phyloP scores from a whole-genome alignment of 2,329 filamentous ascomycete species.

The Pseudocercospora macadamiae region DNA sequence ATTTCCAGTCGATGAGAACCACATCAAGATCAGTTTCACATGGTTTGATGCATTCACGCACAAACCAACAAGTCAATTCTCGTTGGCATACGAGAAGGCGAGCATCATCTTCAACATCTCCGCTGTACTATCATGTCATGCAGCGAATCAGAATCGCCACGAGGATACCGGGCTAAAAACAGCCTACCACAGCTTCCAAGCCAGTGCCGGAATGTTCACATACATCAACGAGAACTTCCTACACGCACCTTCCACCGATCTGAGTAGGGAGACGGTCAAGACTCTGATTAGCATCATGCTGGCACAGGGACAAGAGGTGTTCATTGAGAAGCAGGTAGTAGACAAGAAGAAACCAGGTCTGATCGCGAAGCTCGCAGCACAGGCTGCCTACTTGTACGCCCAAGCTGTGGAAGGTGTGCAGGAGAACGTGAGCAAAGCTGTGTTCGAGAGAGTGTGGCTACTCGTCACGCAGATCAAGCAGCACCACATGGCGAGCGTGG shows the following conservation, averaged over 20 bases:
- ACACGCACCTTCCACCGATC: conserved; percentile 92
- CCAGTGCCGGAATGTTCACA: conserved; percentile 98
- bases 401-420: conserved; percentile 89
- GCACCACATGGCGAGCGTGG: conserved; percentile 78
- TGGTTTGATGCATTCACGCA: conserved; percentile 99
- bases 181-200: conserved; percentile 97
- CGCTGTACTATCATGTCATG: conserved; percentile 93
- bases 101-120: conserved; percentile 99
- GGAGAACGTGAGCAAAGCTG: conserved; percentile 85
- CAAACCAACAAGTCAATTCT: conserved; percentile 95
- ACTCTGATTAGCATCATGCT: conserved; percentile 90
- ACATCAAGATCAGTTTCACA: conserved; percentile 98
- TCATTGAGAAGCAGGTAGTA: conserved; percentile 91
- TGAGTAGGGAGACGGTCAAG: conserved; percentile 95
- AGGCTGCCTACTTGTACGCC: conserved; percentile 83
- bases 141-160: conserved; percentile 85
- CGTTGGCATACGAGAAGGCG: conserved; percentile 94
- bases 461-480: conserved; percentile 81
- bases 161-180: conserved; percentile 94
- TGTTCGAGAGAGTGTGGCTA: conserved; percentile 95
- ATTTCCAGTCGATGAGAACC: conserved; percentile 97
- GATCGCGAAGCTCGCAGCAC: conserved; percentile 88
- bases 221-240: conserved; percentile 99
- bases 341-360: conserved; percentile 92
- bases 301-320: conserved; percentile 95